Evolutionary conservation across 2,329 filamentous ascomycete genomes (phyloP).

Genomic region (Diaporthe ampelina): DNA sequence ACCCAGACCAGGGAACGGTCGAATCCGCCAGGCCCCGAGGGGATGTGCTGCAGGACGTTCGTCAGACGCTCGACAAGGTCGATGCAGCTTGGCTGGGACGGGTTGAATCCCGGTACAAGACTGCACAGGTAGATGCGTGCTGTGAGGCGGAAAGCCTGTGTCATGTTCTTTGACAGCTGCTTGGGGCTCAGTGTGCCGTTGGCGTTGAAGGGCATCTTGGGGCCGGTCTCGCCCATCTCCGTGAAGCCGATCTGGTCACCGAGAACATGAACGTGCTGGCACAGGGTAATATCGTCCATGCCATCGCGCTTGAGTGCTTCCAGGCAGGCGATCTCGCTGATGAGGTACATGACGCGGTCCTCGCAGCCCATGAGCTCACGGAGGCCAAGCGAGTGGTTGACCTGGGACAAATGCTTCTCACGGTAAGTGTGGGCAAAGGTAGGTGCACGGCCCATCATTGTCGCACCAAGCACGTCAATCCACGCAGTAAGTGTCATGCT

Average conservation of each 20-base stretch:
- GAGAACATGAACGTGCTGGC: constrained; percentile 89
- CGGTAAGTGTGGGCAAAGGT: constrained; percentile 96
- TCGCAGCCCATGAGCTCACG: constrained; percentile 98
- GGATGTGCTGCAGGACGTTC: constrained; percentile 83
- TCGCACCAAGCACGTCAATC: constrained; percentile 97
- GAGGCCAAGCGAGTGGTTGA: constrained; percentile 77
- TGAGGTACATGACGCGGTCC: constrained; percentile 96
- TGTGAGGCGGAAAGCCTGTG: constrained; percentile 89
- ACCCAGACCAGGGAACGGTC: constrained; percentile 96
- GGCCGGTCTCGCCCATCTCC: constrained; percentile 73
- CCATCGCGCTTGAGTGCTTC: constrained; percentile 88
- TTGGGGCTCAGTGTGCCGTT: constrained; percentile 84
- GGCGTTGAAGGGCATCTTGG: constrained; percentile 72
- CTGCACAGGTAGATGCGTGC: constrained; percentile 98
- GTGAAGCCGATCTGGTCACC: constrained; percentile 88
- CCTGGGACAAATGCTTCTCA: constrained; percentile 85
- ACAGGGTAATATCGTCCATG: constrained; percentile 88
- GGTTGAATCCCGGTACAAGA: constrained; percentile 89
- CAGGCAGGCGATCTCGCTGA: constrained; percentile 96
- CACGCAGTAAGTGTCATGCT: constrained; percentile 95
- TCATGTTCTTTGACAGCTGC: constrained; percentile 90
- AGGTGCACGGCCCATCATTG: constrained; percentile 89
- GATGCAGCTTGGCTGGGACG: constrained; percentile 79
- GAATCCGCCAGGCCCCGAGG: constrained; percentile 83
- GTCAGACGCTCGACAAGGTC: constrained; percentile 85